Evolutionary conservation across 2,329 filamentous ascomycete species (phyloP), one percentile per base, ranked within the genome.

Genomic region (Ceratocystis harringtonii): DNA sequence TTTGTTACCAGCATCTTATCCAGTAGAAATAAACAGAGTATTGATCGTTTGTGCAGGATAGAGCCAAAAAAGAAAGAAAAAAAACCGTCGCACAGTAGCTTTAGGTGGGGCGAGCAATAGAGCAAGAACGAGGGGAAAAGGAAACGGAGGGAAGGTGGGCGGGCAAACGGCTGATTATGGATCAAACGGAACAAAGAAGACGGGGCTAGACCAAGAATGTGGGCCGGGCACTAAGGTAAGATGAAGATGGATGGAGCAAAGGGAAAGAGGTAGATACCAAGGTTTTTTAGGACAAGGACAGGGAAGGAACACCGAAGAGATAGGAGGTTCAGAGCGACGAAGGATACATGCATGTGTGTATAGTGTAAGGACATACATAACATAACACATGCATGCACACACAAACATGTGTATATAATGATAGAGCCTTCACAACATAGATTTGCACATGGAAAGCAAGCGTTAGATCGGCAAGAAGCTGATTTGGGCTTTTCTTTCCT

Each of bases 151-250:
- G 48, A 52, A 52, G 48, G 48, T 12, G 45, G 50, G 19, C 19
- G 55, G n/a, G 55, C 55, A 58, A 58, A 36, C 55, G 30, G 55
- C 19, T 36, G 30, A 36, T 36, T 58, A 58, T 36, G 30, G 30
- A 36, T 58, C 48, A 32, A 58, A 30, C 30, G 19, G 55, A 58
- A 58, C 55, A 58, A 58, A 36, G 52, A 58, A 58, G 55, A 36
- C 55, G 25, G 55, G 25, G 28, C 30, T 30, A 58, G 30, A 58
- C 55, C 55, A 58, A 58, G 55, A 58, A 58, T 58, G 55, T 58
- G 30, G 55, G 55, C n/a, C 22, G 50, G 45, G 48, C 48, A 2
- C 8, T 10, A 48, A 28, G 48, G 28, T 58, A 28, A 58, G 28
- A 36, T 32, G 25, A 28, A 58, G 28, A 36, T 32, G 25, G n/a